Evolutionary conservation across 805 yeast species (phyloP), one percentile per base, ranked within the genome.

Genomic region (Candida maesae): DNA sequence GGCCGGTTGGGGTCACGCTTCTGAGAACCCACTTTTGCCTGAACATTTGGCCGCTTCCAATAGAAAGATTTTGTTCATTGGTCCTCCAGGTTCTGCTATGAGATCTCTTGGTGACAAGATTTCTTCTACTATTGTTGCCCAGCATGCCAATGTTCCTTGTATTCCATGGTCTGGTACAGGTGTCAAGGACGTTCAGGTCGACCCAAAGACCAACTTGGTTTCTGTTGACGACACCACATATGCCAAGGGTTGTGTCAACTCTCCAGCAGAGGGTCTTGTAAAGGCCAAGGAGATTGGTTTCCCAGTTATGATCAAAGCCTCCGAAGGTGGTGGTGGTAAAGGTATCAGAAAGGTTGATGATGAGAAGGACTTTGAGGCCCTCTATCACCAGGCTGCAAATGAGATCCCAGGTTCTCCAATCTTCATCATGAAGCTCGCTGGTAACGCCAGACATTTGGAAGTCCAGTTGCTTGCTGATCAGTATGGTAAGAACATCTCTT

Each of bases 1-100:
- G 99, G 99, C 99, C 26, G 99, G 99, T 58, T 93, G 99, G 99
- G 99, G 99, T 58, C 99, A 95, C 63, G 99, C 99, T 21, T 87
- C 96, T n/a, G 99, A 93, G 71, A 91, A 95, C 68, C 99, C 99
- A 20, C 64, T 71, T 35, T 77, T 93, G 51, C 99, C 99, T 21
- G 99, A 93, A 66, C 79, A 76, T 65, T 74, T 93, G 63, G 97
- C 98, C 13, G 82, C 83, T n/a, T 88, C 96, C 15, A 88, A 90
- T 46, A 84, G 88, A 65, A 85, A 77, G 59, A 84, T 95, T 56
- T 74, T 93, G 41, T 93, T 93, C 60, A 93, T 93, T 63, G 99
- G 99, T 51, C 99, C 99, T 47, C 99, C 99, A 51, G 98, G 97
- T 31, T 82, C 89, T 33, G 99, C 99, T 35, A 93, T 93, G 99